Conservation (phyloP, 345 rosid genomes). For the Linum usitatissimum region DNA sequence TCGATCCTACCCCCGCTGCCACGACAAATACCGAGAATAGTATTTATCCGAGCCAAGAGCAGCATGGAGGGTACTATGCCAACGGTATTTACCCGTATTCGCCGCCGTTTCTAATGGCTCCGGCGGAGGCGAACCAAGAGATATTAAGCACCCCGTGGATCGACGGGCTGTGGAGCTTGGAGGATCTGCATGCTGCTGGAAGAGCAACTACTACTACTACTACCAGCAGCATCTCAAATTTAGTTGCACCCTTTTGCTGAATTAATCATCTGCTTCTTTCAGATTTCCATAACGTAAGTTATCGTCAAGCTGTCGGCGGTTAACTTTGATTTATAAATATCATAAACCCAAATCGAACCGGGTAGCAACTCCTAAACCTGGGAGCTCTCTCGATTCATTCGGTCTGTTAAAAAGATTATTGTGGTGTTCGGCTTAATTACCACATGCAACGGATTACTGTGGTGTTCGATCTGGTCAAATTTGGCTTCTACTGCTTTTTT, state of each 20-base stretch:
- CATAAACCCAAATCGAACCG: too few relatives aligned
- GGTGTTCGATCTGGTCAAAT: too few relatives aligned
- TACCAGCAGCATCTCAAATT: not conserved
- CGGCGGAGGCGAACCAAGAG: not conserved
- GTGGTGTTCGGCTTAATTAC: too few relatives aligned
- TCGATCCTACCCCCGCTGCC: constrained; percentile 8
- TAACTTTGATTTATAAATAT: too few relatives aligned
- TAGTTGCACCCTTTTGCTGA: not conserved
- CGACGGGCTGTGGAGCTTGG: not conserved
- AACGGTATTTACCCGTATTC: not conserved
- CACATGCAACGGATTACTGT: too few relatives aligned
- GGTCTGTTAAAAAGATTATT: too few relatives aligned
- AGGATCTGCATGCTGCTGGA: not conserved
- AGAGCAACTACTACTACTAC: not conserved
- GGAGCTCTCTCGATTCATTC: too few relatives aligned
- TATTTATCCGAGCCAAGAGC: constrained; percentile 28
- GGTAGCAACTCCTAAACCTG: too few relatives aligned
- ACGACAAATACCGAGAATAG: constrained; percentile 21
- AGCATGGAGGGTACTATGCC: constrained; percentile 37
- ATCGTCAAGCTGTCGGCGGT: too few relatives aligned
- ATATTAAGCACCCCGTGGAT: not conserved
- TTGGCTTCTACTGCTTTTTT: too few relatives aligned
- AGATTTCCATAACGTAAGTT: too few relatives aligned
- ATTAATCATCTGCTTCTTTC: not conserved
- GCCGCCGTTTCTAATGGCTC: too few relatives aligned